phyloP scores from a whole-genome alignment of 2,329 filamentous ascomycete genomes.

The Aureobasidium sp. region DNA sequence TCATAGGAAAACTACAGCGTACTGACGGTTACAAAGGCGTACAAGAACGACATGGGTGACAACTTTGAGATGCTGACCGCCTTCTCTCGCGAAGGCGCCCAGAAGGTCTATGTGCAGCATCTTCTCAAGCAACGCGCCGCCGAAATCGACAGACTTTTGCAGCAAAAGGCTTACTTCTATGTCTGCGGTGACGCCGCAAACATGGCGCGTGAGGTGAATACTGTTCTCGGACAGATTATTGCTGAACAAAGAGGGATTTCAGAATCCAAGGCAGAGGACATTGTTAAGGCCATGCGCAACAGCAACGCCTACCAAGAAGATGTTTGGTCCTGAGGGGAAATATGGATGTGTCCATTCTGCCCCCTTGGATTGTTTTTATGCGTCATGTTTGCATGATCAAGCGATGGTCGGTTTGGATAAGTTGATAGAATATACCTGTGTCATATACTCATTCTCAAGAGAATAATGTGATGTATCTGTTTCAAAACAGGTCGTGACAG shows the following conservation, averaged over 20 bases:
- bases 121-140: conserved; percentile 74
- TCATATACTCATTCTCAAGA: conserved; percentile 8
- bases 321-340: conserved; percentile 51
- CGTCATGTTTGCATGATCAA: conserved; percentile 10
- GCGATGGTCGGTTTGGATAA: conserved; percentile 12
- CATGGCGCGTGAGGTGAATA: conserved; percentile 53
- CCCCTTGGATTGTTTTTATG: not conserved
- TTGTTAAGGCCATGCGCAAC: conserved; percentile 93
- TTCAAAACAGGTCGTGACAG: conserved; percentile 9
- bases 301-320: conserved; percentile 93
- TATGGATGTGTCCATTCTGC: not conserved
- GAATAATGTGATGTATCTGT: conserved; percentile 14
- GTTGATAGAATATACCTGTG: conserved; percentile 10
- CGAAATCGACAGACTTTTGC: conserved; percentile 79
- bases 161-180: conserved; percentile 89
- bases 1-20: not conserved
- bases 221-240: conserved; percentile 79
- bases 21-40: conserved; percentile 52
- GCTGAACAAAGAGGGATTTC: conserved; percentile 74
- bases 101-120: conserved; percentile 98
- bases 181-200: conserved; percentile 96
- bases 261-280: conserved; percentile 84
- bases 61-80: conserved; percentile 86
- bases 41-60: conserved; percentile 75
- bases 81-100: conserved; percentile 79